Evolutionary conservation across 352 stramenopile species (phyloP).

Genomic region (Phytophthora hibernalis): DNA sequence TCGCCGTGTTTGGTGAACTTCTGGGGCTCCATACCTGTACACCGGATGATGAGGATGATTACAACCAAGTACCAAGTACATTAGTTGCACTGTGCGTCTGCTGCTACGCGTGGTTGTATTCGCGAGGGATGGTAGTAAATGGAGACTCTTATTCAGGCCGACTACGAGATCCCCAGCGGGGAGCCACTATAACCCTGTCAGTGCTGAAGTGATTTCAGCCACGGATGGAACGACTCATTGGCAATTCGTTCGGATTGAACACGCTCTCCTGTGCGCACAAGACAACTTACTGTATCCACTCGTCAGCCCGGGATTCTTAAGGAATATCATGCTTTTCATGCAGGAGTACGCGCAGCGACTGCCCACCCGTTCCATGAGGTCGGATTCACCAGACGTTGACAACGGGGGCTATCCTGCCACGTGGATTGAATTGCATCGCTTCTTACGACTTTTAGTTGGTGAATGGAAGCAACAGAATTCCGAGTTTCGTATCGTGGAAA

Average conservation of each 20-base stretch:
- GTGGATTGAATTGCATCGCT: constrained; percentile 77
- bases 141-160: constrained; percentile 35
- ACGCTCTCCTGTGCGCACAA: constrained; percentile 67
- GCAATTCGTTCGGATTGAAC: constrained; percentile 65
- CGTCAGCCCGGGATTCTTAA: constrained; percentile 65
- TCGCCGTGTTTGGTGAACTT: constrained; percentile 78
- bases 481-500: constrained; percentile 59
- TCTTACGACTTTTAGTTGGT: constrained; percentile 65
- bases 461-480: constrained; percentile 78
- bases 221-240: constrained; percentile 49
- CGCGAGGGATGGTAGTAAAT: constrained; percentile 64
- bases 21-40: constrained; percentile 61
- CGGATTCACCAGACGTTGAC: constrained; percentile 18
- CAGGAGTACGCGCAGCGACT: constrained; percentile 57
- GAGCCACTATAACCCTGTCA: not conserved
- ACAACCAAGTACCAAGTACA: constrained; percentile 45
- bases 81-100: constrained; percentile 67
- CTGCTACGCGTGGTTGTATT: constrained; percentile 68
- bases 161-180: constrained; percentile 8
- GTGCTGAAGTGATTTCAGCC: constrained; percentile 16
- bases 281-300: constrained; percentile 78
- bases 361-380: constrained; percentile 20
- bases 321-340: constrained; percentile 60
- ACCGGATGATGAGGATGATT: constrained; percentile 31
- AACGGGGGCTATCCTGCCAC: not conserved